A percentile compares a stretch with the other conserved stretches of the same genome.
Evolutionary conservation across 352 stramenopile genomes (phyloP).

Genomic region (Pythium angustatum): DNA sequence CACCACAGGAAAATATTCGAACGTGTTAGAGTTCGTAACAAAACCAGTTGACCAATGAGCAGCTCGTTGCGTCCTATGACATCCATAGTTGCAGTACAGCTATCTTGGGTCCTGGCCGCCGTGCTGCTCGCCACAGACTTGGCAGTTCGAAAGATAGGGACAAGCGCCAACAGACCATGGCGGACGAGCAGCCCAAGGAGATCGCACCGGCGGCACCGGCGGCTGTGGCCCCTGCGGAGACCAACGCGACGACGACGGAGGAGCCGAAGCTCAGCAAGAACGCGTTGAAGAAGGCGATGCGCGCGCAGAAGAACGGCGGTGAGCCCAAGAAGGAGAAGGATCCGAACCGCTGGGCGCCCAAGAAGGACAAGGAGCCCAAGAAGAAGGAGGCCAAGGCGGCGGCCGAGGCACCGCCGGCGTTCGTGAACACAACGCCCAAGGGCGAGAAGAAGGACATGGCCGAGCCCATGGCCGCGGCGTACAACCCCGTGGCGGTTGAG

Average conservation of each 20-base stretch:
- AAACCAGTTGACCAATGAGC: neutral
- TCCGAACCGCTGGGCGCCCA: constrained; percentile 87
- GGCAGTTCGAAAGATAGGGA: constrained; percentile 24
- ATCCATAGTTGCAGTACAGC: neutral
- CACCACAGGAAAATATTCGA: constrained; percentile 19
- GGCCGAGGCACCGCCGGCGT: constrained; percentile 41
- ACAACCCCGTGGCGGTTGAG: constrained; percentile 97
- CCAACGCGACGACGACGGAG: constrained; percentile 21
- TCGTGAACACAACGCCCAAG: constrained; percentile 94
- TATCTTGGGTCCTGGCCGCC: neutral
- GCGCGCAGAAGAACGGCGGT: constrained; percentile 77
- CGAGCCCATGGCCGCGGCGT: constrained; percentile 89
- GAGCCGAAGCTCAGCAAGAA: constrained; percentile 94
- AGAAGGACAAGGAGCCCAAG: constrained; percentile 85
- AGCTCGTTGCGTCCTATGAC: constrained; percentile 4
- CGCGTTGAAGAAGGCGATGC: constrained; percentile 93
- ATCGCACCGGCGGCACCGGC: constrained; percentile 17
- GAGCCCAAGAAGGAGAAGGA: constrained; percentile 96
- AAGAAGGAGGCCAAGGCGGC: constrained; percentile 68
- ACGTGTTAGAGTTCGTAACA: constrained; percentile 14
- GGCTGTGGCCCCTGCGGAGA: constrained; percentile 13
- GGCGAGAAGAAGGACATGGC: constrained; percentile 95
- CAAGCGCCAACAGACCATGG: constrained; percentile 14
- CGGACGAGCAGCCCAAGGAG: constrained; percentile 23
- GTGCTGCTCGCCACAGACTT: constrained; percentile 17